phyloP scores from a whole-genome alignment of 2,329 filamentous ascomycete species.

The Colletotrichum orchidophilum region DNA sequence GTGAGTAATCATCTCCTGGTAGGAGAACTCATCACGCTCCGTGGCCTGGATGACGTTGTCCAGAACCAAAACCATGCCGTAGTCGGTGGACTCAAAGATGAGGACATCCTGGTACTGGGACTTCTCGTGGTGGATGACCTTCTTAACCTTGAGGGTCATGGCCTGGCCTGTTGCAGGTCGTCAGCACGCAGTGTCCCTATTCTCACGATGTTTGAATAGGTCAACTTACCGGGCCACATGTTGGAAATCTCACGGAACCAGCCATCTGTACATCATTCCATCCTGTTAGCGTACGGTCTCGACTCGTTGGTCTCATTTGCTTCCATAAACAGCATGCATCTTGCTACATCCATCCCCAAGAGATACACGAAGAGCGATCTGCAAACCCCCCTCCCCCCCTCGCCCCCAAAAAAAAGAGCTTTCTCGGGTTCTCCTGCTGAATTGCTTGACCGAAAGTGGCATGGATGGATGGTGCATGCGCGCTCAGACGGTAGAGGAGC shows the following conservation, averaged over 20 bases:
- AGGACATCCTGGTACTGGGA: constrained; percentile 99
- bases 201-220: background rate
- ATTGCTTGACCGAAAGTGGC: constrained; percentile 34
- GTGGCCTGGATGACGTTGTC: constrained; percentile 99
- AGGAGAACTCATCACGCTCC: constrained; percentile 98
- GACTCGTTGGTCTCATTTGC: background rate
- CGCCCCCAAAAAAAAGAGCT: background rate
- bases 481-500: constrained; percentile 29
- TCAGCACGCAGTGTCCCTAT: background rate
- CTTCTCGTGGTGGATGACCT: constrained; percentile 99
- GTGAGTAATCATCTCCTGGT: constrained; percentile 99
- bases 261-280: constrained; percentile 74
- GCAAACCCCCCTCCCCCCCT: too few species aligned
- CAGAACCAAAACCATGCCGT: constrained; percentile 94
- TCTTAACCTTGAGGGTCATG: constrained; percentile 98
- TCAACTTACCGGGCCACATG: constrained; percentile 86
- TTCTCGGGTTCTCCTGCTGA: constrained; percentile 26
- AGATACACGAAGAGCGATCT: constrained; percentile 19
- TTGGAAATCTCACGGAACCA: constrained; percentile 99
- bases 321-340: background rate
- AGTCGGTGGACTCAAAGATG: constrained; percentile 97
- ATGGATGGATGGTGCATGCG: constrained; percentile 12
- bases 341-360: constrained; percentile 1
- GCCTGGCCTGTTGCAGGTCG: constrained; percentile 76
- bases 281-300: constrained; percentile 5